Evolutionary conservation across 495 filamentous ascomycete genomes (phyloP).

Genomic region (Xylaria cubensis): DNA sequence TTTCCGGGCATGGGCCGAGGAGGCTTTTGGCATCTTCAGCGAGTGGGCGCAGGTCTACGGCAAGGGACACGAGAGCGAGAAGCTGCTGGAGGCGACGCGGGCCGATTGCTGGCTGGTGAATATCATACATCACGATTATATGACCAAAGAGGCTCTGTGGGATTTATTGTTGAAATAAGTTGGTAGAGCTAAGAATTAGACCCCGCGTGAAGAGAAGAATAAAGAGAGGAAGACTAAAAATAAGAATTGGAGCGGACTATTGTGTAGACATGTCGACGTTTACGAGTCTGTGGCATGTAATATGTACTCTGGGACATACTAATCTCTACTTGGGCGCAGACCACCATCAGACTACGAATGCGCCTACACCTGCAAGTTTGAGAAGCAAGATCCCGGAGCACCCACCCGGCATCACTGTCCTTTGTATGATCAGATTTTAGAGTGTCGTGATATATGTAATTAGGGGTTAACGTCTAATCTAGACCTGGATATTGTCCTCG

Average conservation of each 20-base stretch:
- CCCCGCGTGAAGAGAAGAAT: not conserved
- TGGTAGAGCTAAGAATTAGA: not conserved
- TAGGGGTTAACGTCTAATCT: not conserved
- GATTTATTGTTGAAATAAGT: slow-evolving; percentile 51
- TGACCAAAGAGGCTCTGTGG: slow-evolving; percentile 71
- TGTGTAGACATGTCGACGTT: not conserved
- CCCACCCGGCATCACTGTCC: not conserved
- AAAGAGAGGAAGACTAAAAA: not conserved
- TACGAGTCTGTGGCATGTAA: not conserved
- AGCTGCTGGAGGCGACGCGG: slow-evolving; percentile 69
- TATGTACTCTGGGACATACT: not conserved
- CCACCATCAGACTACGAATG: not conserved
- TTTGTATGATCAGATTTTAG: not conserved
- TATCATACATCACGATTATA: slow-evolving; percentile 85
- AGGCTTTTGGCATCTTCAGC: slow-evolving; percentile 93
- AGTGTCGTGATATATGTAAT: not conserved
- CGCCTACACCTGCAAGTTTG: no score
- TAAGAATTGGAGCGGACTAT: not conserved
- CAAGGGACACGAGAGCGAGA: slow-evolving; percentile 65
- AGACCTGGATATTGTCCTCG: no score
- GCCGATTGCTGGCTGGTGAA: slow-evolving; percentile 86
- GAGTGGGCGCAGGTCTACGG: slow-evolving; percentile 92
- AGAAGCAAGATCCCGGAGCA: no score
- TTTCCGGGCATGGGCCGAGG: slow-evolving; percentile 93
- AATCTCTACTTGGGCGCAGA: not conserved